Base-by-base conservation (phyloP, 163 green algal species). In the Chlamydomonas reinhardtii region DNA sequence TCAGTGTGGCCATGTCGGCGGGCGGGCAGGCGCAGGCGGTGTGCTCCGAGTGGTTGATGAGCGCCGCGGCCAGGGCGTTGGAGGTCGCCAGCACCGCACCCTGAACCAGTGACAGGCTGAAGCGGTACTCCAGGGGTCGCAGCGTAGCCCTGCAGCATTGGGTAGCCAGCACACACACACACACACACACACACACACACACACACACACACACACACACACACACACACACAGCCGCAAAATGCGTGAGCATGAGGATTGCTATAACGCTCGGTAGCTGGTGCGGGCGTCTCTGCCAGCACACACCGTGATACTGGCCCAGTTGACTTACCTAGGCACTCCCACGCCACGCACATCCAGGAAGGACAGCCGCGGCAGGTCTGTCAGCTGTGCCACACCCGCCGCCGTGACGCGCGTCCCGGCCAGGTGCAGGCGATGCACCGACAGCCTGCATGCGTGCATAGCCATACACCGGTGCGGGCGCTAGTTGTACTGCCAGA, bases 391-490 rank as follows among this genome's bases (percentile, higher is more conserved):
- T 15, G 70, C 80, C 70, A 86, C 25, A 11, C 80, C 80, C 2
- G 34, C 17, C 1, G 43, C 80, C 0, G 54, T 86, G 70, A 86
- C 70, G 2, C 80, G 80, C 32, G 70, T 86, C 32, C 70, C 56
- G 16, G 69, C 80, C 80, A 86, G 80, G 35, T 86, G 80, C 70
- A 35, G 65, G 5, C 69, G 80, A 9, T 70, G 52, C 16, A 86
- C 64, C 52, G 17, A 25, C 35, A 86, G 59, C 80, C 80, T 86
- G 80, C 9, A 20, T 12, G 59, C 25, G 37, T 4, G 43, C n/a
- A 24, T 1, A 66, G 39, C 25, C 61, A 31, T 31, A n/a, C 48
- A 17, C 11, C n/a, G n/a, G n/a, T n/a, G n/a, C n/a, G n/a, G n/a
- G n/a, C n/a, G n/a, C n/a, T n/a, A n/a, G n/a, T n/a, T n/a, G n/a